Evolutionary conservation across 345 rosid genomes (phyloP).

Genomic region (Pistacia integerrima): DNA sequence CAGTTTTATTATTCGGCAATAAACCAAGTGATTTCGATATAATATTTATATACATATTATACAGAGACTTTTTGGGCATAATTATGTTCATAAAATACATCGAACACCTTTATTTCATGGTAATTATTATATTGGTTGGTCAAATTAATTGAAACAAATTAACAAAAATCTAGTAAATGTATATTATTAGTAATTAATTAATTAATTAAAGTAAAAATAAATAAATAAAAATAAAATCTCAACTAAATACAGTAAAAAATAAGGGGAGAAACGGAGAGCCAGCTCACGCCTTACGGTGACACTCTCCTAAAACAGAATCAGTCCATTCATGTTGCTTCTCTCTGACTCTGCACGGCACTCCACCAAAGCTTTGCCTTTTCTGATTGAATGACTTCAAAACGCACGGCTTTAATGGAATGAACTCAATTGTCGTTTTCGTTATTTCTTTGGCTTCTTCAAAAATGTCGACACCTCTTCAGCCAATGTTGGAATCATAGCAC

Average conservation of each 20-base stretch:
- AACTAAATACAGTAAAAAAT: neutral
- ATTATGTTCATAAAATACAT: too few species aligned
- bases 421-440: neutral
- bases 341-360: neutral
- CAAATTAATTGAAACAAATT: neutral
- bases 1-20: too few species aligned
- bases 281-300: neutral
- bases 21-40: too few species aligned
- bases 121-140: too few species aligned
- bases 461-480: neutral
- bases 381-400: too few species aligned
- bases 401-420: too few species aligned
- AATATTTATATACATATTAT: too few species aligned
- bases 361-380: too few species aligned
- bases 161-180: neutral
- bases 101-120: too few species aligned
- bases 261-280: neutral
- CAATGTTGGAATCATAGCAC: slow-evolving; percentile 15
- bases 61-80: too few species aligned
- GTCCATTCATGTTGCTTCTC: neutral
- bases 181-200: too few species aligned
- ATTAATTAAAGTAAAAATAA: too few species aligned
- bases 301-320: neutral
- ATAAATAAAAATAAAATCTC: neutral
- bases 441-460: neutral